Conservation (phyloP, 345 rosid genomes). For the Rubroshorea leprosula region DNA sequence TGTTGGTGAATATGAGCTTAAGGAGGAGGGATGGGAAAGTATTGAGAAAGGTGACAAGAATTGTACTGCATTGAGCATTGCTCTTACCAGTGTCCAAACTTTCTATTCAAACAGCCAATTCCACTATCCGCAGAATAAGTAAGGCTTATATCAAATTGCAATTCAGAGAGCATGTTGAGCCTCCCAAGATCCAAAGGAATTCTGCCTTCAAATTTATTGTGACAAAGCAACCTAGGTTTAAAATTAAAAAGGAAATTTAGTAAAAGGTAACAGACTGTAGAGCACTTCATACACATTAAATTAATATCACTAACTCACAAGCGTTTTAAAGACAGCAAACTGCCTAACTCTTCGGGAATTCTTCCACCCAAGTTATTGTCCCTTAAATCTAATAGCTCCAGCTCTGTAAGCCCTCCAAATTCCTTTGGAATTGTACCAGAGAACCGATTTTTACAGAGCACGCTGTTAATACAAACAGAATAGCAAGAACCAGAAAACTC, state of each 20-base stretch:
- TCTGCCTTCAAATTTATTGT: conserved; percentile 58
- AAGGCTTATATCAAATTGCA: conserved; percentile 48
- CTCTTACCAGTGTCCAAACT: conserved; percentile 63
- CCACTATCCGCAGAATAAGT: conserved; percentile 23
- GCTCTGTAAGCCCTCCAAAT: conserved; percentile 43
- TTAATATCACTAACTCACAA: conserved; percentile 46
- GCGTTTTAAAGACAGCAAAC: conserved; percentile 40
- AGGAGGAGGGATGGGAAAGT: not conserved
- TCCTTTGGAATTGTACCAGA: conserved; percentile 66
- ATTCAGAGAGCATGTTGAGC: conserved; percentile 47
- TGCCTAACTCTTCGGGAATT: conserved; percentile 56
- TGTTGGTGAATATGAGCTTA: not conserved
- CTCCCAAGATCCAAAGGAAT: conserved; percentile 40
- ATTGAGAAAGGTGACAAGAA: not conserved
- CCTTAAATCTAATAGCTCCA: conserved; percentile 65
- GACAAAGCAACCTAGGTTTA: conserved; percentile 57
- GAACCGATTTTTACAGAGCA: conserved; percentile 48
- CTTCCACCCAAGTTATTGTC: conserved; percentile 60
- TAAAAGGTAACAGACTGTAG: conserved; percentile 1
- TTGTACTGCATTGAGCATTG: not conserved
- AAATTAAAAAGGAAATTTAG: conserved; percentile 13
- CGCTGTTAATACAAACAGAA: conserved; percentile 28
- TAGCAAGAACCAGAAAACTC: not conserved
- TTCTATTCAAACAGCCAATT: conserved; percentile 41
- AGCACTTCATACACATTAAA: not conserved